These are phyloP conservation scores for Tilletia indica DNA, from an alignment of 1,284 basidiomycete species.

Conservation along the genomic window DNA sequence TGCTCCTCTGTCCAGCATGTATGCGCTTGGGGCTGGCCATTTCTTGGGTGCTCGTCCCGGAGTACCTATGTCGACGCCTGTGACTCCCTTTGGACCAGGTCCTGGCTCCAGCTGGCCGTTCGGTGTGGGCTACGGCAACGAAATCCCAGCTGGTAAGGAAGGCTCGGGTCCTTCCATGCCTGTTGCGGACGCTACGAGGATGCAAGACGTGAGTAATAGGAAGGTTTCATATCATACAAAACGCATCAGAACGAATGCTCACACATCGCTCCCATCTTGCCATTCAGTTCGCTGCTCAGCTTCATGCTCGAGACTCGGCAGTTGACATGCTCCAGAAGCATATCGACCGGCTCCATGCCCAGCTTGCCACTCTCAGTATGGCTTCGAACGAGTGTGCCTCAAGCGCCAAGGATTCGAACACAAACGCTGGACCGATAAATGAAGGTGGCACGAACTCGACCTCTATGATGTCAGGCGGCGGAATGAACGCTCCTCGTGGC, in stretches of 20 bases:
- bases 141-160: too few relatives aligned
- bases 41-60: background rate
- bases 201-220: background rate
- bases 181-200: background rate
- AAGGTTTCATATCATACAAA: too few relatives aligned
- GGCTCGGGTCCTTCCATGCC: background rate
- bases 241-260: too few relatives aligned
- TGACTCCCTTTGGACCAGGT: background rate
- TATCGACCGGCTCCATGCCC: conserved; percentile 1
- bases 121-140: background rate
- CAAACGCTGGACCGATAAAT: too few relatives aligned
- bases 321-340: conserved; percentile 3
- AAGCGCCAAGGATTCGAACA: too few relatives aligned
- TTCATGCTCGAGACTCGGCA: conserved; percentile 6
- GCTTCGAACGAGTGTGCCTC: too few relatives aligned
- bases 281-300: conserved; percentile 1
- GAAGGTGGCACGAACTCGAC: too few relatives aligned
- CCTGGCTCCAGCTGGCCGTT: background rate
- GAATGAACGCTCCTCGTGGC: too few relatives aligned
- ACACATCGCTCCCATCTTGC: background rate
- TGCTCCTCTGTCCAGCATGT: background rate
- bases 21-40: background rate
- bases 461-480: too few relatives aligned
- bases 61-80: conserved; percentile 6
- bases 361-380: background rate